Evolutionary conservation across 495 filamentous ascomycete species (phyloP).

Genomic region (Aspergillus funiculosus): DNA sequence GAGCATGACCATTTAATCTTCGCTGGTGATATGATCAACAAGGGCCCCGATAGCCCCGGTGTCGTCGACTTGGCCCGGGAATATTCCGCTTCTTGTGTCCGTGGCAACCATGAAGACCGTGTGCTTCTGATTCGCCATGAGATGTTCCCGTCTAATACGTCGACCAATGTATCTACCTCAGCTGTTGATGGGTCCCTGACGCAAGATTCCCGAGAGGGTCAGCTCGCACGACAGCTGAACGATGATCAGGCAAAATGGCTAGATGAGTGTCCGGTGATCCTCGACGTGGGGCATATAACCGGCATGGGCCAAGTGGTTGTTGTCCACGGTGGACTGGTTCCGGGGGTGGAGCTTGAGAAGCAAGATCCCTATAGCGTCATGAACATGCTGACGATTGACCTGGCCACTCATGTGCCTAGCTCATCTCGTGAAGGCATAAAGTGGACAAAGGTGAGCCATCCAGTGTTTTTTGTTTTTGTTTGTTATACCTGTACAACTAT

Average conservation of each 20-base stretch:
- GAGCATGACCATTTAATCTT: slow-evolving; percentile 71
- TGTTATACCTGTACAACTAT: background rate
- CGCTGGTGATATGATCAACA: slow-evolving; percentile 78
- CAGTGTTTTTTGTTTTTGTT: background rate
- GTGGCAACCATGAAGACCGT: slow-evolving; percentile 91
- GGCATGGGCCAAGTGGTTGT: slow-evolving; percentile 58
- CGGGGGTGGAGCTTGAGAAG: slow-evolving; percentile 60
- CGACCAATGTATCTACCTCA: slow-evolving; percentile 11
- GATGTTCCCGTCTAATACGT: slow-evolving; percentile 23
- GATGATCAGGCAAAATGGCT: slow-evolving; percentile 68
- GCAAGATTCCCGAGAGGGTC: slow-evolving; percentile 34
- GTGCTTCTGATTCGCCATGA: slow-evolving; percentile 54
- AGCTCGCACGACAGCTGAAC: slow-evolving; percentile 47
- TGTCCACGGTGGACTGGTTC: slow-evolving; percentile 80
- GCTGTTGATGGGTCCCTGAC: slow-evolving; percentile 14
- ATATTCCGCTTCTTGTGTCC: slow-evolving; percentile 67
- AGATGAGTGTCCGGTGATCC: slow-evolving; percentile 63
- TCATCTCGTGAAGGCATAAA: slow-evolving; percentile 50
- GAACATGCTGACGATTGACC: slow-evolving; percentile 82
- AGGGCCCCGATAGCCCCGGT: slow-evolving; percentile 77
- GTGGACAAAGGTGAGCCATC: slow-evolving; percentile 57
- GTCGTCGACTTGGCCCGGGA: slow-evolving; percentile 69
- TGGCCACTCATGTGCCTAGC: slow-evolving; percentile 56
- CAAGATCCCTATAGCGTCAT: slow-evolving; percentile 80
- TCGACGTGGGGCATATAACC: slow-evolving; percentile 57